These are phyloP conservation scores for Piromyces sp. DNA, from an alignment of 192 early-diverging fungal genomes.

Conservation along the genomic window DNA sequence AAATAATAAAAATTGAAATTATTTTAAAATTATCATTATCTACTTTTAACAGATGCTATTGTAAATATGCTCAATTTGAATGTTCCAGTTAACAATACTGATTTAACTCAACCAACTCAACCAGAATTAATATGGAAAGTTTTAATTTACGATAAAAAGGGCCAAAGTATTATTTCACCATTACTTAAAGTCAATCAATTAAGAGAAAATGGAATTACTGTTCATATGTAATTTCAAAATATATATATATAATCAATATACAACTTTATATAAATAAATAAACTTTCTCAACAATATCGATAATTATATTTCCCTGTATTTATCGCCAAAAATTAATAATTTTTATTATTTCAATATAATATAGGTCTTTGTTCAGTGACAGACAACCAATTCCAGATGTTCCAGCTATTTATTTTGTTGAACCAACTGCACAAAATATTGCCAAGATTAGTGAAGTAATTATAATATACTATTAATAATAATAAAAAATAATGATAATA, in stretches of 20 bases:
- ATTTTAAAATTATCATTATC: too few relatives aligned
- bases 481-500: too few relatives aligned
- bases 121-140: conserved; percentile 86
- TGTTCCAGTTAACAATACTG: background rate
- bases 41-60: background rate
- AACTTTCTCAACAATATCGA: too few relatives aligned
- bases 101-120: background rate
- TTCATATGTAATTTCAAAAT: conserved; percentile 66
- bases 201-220: conserved; percentile 85
- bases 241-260: background rate
- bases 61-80: conserved; percentile 3
- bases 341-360: too few relatives aligned
- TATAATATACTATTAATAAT: background rate
- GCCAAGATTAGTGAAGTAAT: conserved; percentile 56
- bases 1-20: too few relatives aligned
- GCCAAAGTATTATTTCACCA: conserved; percentile 92
- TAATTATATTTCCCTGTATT: too few relatives aligned
- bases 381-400: conserved; percentile 85
- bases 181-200: conserved; percentile 88
- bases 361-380: conserved; percentile 63
- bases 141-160: conserved; percentile 80
- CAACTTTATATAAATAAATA: too few relatives aligned
- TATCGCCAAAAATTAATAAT: too few relatives aligned
- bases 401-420: conserved; percentile 88
- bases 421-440: conserved; percentile 78